phyloP scores from a whole-genome alignment of 2,329 filamentous ascomycete genomes.

The Claviceps capensis region DNA sequence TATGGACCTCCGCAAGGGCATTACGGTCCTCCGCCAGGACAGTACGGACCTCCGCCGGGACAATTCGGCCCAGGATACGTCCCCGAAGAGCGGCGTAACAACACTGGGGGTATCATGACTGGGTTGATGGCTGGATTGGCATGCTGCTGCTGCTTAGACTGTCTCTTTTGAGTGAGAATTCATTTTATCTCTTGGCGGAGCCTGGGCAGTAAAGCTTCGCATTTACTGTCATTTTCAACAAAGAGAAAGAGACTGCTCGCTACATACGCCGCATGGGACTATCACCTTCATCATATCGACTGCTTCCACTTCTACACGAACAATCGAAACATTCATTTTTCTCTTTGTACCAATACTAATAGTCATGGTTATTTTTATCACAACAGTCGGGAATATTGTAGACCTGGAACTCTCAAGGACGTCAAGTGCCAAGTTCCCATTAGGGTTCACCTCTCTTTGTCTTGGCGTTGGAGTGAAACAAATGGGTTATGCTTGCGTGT shows the following conservation, averaged over 20 bases:
- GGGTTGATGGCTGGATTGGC: constrained; percentile 37
- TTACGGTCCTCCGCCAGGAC: constrained; percentile 20
- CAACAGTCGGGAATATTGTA: background rate
- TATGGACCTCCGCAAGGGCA: constrained; percentile 21
- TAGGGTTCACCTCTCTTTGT: background rate
- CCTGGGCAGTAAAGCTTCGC: background rate
- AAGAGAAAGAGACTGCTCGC: background rate
- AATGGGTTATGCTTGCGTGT: background rate
- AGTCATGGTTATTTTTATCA: background rate
- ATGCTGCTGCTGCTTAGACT: constrained; percentile 46
- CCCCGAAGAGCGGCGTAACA: constrained; percentile 20
- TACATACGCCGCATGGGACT: background rate
- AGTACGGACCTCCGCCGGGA: constrained; percentile 14
- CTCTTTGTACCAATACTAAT: background rate
- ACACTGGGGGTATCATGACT: constrained; percentile 24
- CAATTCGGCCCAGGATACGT: constrained; percentile 21
- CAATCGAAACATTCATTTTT: background rate
- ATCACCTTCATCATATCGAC: background rate
- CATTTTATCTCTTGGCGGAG: background rate
- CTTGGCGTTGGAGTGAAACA: background rate
- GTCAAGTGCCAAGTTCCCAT: background rate
- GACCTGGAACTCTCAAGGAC: background rate
- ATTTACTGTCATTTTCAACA: background rate
- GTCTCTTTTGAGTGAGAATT: constrained; percentile 30
- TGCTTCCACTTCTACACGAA: background rate